A percentile compares a stretch with the other conserved stretches of the same genome.
Evolutionary conservation across 805 yeast genomes (phyloP).

Genomic region (Brettanomyces custersianus): DNA sequence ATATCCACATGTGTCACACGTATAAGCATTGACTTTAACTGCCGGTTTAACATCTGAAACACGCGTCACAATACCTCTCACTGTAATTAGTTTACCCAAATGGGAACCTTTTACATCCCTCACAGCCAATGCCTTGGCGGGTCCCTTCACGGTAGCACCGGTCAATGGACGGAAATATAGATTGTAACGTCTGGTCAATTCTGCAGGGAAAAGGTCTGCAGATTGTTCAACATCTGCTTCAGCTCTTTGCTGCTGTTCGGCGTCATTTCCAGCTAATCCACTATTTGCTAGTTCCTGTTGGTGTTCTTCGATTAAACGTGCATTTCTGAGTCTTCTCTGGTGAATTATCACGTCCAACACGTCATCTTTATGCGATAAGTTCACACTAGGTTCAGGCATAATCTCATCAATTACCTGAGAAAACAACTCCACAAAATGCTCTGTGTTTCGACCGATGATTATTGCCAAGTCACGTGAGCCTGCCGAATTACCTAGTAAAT

Average conservation of each 20-base stretch:
- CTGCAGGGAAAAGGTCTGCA: constrained; percentile 66
- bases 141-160: constrained; percentile 24
- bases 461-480: constrained; percentile 31
- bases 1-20: constrained; percentile 95
- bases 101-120: constrained; percentile 80
- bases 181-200: constrained; percentile 77
- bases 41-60: constrained; percentile 95
- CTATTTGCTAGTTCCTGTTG: constrained; percentile 49
- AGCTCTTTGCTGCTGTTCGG: constrained; percentile 9
- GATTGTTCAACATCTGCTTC: constrained; percentile 17
- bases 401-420: constrained; percentile 66
- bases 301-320: constrained; percentile 58
- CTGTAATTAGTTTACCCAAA: constrained; percentile 81
- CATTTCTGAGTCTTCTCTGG: constrained; percentile 80
- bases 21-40: constrained; percentile 84
- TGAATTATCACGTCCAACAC: constrained; percentile 88
- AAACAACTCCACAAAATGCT: constrained; percentile 72
- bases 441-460: constrained; percentile 62
- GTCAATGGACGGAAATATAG: constrained; percentile 80
- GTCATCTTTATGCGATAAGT: constrained; percentile 72
- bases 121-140: constrained; percentile 64
- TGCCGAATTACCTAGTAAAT: not conserved
- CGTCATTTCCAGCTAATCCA: constrained; percentile 21
- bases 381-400: constrained; percentile 82
- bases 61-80: constrained; percentile 89